Percentiles rank a stretch among this genome's conserved stretches.
These are phyloP conservation scores for Oryza meridionalis DNA, from an alignment of 176 grass and related monocot genomes.

Conservation along the genomic window DNA sequence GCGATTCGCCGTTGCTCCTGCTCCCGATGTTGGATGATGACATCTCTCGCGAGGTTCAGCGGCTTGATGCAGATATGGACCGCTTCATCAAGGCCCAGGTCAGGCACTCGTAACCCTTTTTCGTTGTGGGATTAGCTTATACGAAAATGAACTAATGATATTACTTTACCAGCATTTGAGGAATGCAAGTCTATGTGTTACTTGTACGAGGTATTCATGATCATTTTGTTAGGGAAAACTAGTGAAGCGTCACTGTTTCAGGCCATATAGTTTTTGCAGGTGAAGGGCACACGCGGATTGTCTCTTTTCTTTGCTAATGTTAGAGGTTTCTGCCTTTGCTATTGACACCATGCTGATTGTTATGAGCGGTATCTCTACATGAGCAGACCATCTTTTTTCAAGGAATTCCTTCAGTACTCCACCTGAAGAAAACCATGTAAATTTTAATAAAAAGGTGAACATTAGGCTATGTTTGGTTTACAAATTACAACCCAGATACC, in stretches of 20 bases:
- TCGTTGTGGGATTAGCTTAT: background rate
- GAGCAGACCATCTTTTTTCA: background rate
- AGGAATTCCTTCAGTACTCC: background rate
- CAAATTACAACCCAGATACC: background rate
- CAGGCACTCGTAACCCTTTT: conserved; percentile 19
- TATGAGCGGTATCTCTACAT: background rate
- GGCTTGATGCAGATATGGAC: conserved; percentile 96
- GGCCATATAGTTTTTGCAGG: background rate
- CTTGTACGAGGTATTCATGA: conserved; percentile 4
- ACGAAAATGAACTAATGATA: background rate
- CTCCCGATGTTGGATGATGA: conserved; percentile 89
- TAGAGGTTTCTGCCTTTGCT: background rate
- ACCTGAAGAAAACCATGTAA: background rate
- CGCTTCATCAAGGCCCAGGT: conserved; percentile 96
- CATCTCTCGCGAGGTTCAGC: conserved; percentile 85
- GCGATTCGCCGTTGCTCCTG: conserved; percentile 78
- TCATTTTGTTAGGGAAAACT: conserved; percentile 5
- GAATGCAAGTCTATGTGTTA: background rate
- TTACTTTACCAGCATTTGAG: background rate
- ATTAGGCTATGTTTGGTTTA: background rate
- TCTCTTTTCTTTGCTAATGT: conserved; percentile 1
- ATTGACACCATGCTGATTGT: background rate
- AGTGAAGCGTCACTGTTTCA: conserved; percentile 13
- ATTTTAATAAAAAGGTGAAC: background rate
- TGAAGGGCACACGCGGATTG: background rate